Percentiles rank a stretch among this genome's conserved stretches.
Evolutionary conservation across 2,329 filamentous ascomycete species (phyloP).

Genomic region (Curvularia sp.): DNA sequence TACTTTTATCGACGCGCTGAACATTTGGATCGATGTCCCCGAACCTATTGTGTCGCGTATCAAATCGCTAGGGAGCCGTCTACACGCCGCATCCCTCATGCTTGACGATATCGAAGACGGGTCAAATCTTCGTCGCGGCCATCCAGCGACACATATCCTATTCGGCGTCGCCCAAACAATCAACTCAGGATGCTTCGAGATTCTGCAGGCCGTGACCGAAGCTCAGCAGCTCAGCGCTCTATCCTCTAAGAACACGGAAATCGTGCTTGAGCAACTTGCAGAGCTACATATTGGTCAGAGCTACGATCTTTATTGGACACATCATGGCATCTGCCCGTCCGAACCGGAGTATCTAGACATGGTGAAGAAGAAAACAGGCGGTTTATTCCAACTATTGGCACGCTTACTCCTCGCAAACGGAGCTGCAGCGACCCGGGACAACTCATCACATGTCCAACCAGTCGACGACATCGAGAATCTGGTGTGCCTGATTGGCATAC

Average conservation of each 20-base stretch:
- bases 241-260: background rate
- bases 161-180: background rate
- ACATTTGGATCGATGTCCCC: background rate
- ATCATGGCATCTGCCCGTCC: background rate
- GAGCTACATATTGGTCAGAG: background rate
- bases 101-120: background rate
- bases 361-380: background rate
- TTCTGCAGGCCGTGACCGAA: background rate
- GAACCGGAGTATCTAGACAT: background rate
- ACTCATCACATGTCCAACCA: background rate
- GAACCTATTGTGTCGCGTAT: background rate
- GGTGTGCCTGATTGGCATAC: background rate
- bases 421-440: background rate
- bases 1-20: background rate
- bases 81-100: background rate
- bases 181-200: background rate
- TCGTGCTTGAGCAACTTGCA: background rate
- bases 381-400: background rate
- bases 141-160: background rate
- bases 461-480: background rate
- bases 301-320: background rate
- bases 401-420: background rate
- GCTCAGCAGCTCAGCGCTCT: background rate
- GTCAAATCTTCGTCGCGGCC: background rate
- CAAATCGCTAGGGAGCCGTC: background rate